Conservation (phyloP, 805 yeast genomes). For the Ogataea degrootiae region DNA sequence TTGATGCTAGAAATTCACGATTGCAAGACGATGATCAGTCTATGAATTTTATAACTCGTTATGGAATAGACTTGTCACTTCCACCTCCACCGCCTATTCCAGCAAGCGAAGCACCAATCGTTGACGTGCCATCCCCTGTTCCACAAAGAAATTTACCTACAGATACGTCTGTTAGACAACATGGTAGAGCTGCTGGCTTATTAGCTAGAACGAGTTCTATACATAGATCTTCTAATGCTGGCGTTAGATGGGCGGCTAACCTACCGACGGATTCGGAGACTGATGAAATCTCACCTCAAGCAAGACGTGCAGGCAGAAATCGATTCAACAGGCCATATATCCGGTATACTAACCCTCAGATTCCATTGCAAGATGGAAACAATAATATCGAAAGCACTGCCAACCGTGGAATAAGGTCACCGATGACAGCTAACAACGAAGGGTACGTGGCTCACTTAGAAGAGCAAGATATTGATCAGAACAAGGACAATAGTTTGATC, state of each 20-base stretch:
- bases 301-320: background rate
- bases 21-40: too few relatives aligned
- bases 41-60: too few relatives aligned
- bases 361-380: conserved; percentile 4
- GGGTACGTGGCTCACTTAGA: background rate
- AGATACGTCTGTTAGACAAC: background rate
- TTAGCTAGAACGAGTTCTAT: conserved; percentile 7
- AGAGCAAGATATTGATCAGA: background rate
- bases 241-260: conserved; percentile 4
- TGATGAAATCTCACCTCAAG: background rate
- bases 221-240: background rate
- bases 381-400: background rate
- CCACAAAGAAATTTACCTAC: background rate
- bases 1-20: too few relatives aligned
- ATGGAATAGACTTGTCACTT: too few relatives aligned
- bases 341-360: conserved; percentile 10
- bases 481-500: background rate
- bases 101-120: too few relatives aligned
- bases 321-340: conserved; percentile 13
- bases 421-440: background rate
- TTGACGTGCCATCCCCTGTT: background rate
- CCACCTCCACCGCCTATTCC: too few relatives aligned
- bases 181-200: conserved; percentile 2
- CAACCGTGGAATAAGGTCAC: background rate
- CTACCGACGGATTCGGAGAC: conserved; percentile 3